A percentile compares a stretch with the other conserved stretches of the same genome.
Evolutionary conservation across 2,329 filamentous ascomycete species (phyloP).

Genomic region (Berkeleyomyces basicola): DNA sequence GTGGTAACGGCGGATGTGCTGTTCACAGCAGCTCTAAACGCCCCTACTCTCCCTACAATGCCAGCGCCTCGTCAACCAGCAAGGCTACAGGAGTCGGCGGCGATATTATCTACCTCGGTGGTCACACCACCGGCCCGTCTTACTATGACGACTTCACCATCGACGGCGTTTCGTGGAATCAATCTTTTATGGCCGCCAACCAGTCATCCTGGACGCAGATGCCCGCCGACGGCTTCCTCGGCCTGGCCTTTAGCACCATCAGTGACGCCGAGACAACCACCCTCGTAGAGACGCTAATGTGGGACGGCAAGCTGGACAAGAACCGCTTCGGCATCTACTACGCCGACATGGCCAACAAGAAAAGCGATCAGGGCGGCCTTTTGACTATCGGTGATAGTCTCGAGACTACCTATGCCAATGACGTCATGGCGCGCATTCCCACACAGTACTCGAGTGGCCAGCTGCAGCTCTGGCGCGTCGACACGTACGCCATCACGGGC

Average conservation of each 20-base stretch:
- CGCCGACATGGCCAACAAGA: constrained; percentile 15
- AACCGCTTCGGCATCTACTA: constrained; percentile 22
- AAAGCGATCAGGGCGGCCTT: neutral
- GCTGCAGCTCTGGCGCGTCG: constrained; percentile 22
- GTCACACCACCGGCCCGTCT: constrained; percentile 16
- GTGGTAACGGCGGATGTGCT: constrained; percentile 17
- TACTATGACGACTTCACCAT: constrained; percentile 19
- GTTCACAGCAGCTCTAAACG: constrained; percentile 16
- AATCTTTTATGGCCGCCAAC: constrained; percentile 20
- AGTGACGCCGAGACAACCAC: constrained; percentile 19
- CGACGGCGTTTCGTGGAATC: constrained; percentile 17
- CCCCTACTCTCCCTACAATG: constrained; percentile 16
- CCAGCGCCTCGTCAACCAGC: constrained; percentile 19
- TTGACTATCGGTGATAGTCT: constrained; percentile 22
- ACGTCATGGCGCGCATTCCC: constrained; percentile 16
- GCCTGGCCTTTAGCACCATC: constrained; percentile 21
- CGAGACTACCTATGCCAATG: constrained; percentile 20
- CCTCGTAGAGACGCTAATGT: constrained; percentile 21
- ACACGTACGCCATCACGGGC: constrained; percentile 15
- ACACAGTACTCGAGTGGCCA: constrained; percentile 9
- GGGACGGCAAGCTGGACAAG: constrained; percentile 18
- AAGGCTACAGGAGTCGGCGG: constrained; percentile 15
- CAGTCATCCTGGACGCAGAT: constrained; percentile 18
- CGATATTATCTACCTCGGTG: constrained; percentile 21
- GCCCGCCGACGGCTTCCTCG: constrained; percentile 22